Conservation (phyloP, 306 rosid genomes). For the Psophocarpus tetragonolobus region DNA sequence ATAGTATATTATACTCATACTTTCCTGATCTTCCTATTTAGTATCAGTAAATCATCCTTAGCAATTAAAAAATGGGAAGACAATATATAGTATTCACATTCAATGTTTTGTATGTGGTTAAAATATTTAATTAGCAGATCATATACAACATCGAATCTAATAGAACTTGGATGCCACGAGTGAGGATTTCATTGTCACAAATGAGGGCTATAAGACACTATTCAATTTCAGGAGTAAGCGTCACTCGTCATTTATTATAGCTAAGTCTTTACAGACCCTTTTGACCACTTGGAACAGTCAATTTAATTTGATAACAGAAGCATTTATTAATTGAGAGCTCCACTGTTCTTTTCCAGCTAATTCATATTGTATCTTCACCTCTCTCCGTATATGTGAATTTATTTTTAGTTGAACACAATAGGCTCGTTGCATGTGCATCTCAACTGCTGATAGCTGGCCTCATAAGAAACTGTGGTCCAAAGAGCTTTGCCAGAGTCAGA, state of each 20-base stretch:
- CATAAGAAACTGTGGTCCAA: conserved; percentile 14
- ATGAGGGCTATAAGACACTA: background rate
- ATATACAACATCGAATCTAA: background rate
- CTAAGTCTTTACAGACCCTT: background rate
- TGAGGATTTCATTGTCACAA: background rate
- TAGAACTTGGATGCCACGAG: background rate
- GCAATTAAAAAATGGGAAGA: background rate
- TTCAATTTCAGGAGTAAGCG: background rate
- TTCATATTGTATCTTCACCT: background rate
- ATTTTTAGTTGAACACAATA: background rate
- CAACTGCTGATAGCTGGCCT: conserved; percentile 33
- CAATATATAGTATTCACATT: background rate
- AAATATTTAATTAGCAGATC: background rate
- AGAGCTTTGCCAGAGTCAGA: background rate
- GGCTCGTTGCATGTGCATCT: conserved; percentile 11
- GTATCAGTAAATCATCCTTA: background rate
- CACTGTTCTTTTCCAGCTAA: background rate
- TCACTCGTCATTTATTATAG: background rate
- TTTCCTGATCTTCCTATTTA: background rate
- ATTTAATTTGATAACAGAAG: background rate
- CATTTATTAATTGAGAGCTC: background rate
- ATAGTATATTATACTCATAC: background rate
- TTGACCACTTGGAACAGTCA: background rate
- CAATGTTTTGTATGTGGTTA: background rate
- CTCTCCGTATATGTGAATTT: background rate